phyloP scores from a whole-genome alignment of 306 rosid genomes.

The Casuarina equisetifolia region DNA sequence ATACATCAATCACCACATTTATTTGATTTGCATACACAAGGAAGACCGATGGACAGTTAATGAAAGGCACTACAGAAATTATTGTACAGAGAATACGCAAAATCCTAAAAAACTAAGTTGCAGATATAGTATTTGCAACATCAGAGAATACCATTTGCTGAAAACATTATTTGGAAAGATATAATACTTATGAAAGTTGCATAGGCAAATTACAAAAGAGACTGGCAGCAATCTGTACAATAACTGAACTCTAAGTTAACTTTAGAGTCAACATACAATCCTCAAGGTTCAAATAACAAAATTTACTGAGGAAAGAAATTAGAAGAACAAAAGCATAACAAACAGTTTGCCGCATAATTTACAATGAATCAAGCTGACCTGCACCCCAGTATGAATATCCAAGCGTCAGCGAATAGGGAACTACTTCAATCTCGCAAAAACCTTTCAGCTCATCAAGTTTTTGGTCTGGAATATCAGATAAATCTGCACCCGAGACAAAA shows the following conservation, averaged over 20 bases:
- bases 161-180: not conserved
- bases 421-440: constrained; percentile 69
- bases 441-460: constrained; percentile 64
- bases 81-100: not conserved
- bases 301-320: not conserved
- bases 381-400: constrained; percentile 94
- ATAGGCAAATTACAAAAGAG: not conserved
- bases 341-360: constrained; percentile 5
- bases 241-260: not conserved
- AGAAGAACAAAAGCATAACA: not conserved
- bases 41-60: not conserved
- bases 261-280: not conserved
- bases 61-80: not conserved
- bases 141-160: not conserved
- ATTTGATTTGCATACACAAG: not conserved
- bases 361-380: constrained; percentile 50
- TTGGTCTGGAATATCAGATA: constrained; percentile 64
- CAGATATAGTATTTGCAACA: not conserved
- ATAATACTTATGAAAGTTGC: not conserved
- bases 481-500: constrained; percentile 44
- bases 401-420: constrained; percentile 72
- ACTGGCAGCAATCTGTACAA: not conserved
- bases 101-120: not conserved
- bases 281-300: not conserved
- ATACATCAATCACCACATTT: not conserved